Conservation (phyloP, 345 rosid species). For the Hypericum androsaemum region DNA sequence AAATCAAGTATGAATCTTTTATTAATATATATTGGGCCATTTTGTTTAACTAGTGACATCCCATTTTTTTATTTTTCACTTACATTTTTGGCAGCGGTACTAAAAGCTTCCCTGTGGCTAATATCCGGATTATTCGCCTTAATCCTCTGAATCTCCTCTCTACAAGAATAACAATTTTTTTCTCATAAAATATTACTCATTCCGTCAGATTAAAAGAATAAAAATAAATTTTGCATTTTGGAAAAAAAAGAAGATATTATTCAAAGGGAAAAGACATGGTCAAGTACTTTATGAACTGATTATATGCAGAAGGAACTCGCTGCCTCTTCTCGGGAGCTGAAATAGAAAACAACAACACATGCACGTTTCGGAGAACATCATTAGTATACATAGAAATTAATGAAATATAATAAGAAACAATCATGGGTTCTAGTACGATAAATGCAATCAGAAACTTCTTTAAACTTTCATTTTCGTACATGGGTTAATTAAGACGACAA, state of each 20-base stretch:
- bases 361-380: no score
- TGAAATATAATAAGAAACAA: not conserved
- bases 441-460: not conserved
- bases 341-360: conserved; percentile 16
- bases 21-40: no score
- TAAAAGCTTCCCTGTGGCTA: conserved; percentile 96
- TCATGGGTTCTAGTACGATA: not conserved
- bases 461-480: no score
- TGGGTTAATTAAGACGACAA: no score
- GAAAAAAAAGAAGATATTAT: not conserved
- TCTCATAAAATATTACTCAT: no score
- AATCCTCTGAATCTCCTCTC: conserved; percentile 99
- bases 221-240: not conserved
- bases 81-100: conserved; percentile 97
- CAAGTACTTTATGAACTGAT: conserved; percentile 87
- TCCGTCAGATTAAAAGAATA: not conserved
- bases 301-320: conserved; percentile 96
- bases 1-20: no score
- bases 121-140: conserved; percentile 90
- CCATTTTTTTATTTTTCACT: conserved; percentile 13
- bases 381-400: not conserved
- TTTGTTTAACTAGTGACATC: not conserved
- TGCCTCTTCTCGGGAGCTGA: conserved; percentile 98
- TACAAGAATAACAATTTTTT: conserved; percentile 7
- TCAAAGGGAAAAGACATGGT: not conserved